phyloP scores from a whole-genome alignment of 23 red algal genomes.

The Gracilaria gracilis region DNA sequence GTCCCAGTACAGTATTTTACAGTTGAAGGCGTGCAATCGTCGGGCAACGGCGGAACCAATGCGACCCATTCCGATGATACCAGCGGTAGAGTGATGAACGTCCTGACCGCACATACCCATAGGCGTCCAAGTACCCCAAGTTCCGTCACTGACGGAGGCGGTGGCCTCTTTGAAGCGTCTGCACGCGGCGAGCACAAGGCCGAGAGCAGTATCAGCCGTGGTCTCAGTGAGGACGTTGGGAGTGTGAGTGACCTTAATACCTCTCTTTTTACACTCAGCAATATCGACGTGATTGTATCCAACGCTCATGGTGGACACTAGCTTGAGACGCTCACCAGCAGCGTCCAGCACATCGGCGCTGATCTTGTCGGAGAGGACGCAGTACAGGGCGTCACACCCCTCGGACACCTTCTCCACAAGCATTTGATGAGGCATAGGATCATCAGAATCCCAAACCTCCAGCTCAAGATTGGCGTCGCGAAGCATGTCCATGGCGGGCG shows the following conservation, averaged over 20 bases:
- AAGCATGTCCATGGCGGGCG: conserved; percentile 58
- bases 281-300: conserved; percentile 97
- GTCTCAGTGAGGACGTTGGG: conserved; percentile 96
- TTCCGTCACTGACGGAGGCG: conserved; percentile 76
- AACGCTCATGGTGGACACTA: conserved; percentile 88
- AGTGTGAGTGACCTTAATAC: conserved; percentile 78
- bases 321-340: conserved; percentile 60
- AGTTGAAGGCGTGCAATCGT: conserved; percentile 86
- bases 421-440: conserved; percentile 57
- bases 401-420: conserved; percentile 10
- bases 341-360: conserved; percentile 59
- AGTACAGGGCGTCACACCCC: conserved; percentile 68
- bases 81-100: conserved; percentile 80
- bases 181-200: conserved; percentile 82
- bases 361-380: conserved; percentile 78
- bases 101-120: conserved; percentile 88
- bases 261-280: conserved; percentile 44
- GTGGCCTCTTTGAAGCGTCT: conserved; percentile 87
- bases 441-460: conserved; percentile 63
- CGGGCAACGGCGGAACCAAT: conserved; percentile 89
- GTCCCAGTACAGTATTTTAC: conserved; percentile 83
- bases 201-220: conserved; percentile 87
- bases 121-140: conserved; percentile 86
- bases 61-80: conserved; percentile 90
- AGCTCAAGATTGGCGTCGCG: conserved; percentile 57